Evolutionary conservation across 768 basidiomycete genomes (phyloP).

Genomic region (Suillus placidus): DNA sequence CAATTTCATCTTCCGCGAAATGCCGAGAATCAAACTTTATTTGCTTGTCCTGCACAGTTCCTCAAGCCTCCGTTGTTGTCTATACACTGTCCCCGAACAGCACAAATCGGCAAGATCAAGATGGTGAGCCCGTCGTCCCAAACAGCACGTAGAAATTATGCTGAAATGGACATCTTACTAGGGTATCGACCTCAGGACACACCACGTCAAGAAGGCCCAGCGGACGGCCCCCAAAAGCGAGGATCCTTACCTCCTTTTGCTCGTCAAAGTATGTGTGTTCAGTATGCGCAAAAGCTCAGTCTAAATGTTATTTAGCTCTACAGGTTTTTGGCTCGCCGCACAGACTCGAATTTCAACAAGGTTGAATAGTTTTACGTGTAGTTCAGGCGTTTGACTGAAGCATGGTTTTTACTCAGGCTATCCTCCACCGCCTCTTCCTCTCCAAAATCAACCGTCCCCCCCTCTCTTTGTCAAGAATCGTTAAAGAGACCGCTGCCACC

Average conservation of each 20-base stretch:
- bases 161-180: constrained; percentile 33
- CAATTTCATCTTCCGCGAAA: constrained; percentile 31
- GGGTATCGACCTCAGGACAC: constrained; percentile 95
- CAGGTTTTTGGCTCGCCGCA: constrained; percentile 97
- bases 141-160: constrained; percentile 26
- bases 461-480: constrained; percentile 90
- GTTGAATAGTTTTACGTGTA: constrained; percentile 37
- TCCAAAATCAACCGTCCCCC: constrained; percentile 98
- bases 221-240: constrained; percentile 96
- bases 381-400: constrained; percentile 23
- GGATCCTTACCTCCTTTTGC: constrained; percentile 97
- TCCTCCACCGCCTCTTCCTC: constrained; percentile 96
- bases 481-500: constrained; percentile 74
- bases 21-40: constrained; percentile 37
- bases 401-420: constrained; percentile 51
- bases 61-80: constrained; percentile 53
- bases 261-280: constrained; percentile 80
- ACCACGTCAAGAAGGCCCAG: constrained; percentile 98
- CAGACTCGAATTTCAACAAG: constrained; percentile 96
- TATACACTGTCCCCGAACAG: constrained; percentile 49
- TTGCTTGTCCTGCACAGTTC: constrained; percentile 60
- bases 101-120: constrained; percentile 64
- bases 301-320: constrained; percentile 68
- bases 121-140: constrained; percentile 72
- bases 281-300: constrained; percentile 12